Percentiles rank a stretch among this genome's conserved stretches.
Evolutionary conservation across 306 rosid species (phyloP).

Genomic region (Malus orientalis): DNA sequence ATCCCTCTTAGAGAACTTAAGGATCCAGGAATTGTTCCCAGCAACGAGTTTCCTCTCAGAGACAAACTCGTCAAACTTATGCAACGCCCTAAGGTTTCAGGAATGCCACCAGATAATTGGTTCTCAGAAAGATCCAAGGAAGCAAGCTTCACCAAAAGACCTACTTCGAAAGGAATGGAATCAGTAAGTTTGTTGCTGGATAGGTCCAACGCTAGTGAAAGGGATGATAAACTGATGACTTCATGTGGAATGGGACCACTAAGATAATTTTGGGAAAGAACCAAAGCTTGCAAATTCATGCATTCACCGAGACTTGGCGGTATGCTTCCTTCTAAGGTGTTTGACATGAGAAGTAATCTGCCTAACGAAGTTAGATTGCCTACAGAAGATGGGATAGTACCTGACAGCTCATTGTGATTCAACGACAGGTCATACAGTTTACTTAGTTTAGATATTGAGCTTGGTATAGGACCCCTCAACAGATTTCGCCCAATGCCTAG

Average conservation of each 20-base stretch:
- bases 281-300: neutral
- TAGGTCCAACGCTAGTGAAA: neutral
- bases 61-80: neutral
- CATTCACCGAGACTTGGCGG: constrained; percentile 5
- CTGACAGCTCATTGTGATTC: neutral
- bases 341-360: neutral
- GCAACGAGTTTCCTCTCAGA: constrained; percentile 11
- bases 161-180: constrained; percentile 10
- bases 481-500: neutral
- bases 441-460: neutral
- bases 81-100: constrained; percentile 8
- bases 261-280: neutral
- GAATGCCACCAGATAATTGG: constrained; percentile 1
- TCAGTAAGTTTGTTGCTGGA: constrained; percentile 16
- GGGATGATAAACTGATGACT: constrained; percentile 5
- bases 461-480: constrained; percentile 10
- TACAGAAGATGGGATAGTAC: constrained; percentile 12
- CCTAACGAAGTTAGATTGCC: constrained; percentile 15
- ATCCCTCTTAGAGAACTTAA: constrained; percentile 13
- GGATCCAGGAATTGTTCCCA: constrained; percentile 12
- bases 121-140: constrained; percentile 2
- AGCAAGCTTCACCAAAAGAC: neutral
- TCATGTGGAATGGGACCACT: constrained; percentile 13
- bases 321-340: constrained; percentile 12
- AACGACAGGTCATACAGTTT: neutral